Percentiles rank a stretch among this genome's conserved stretches.
These are phyloP conservation scores for Bruguiera parviflora DNA, from an alignment of 345 rosid genomes.

Conservation along the genomic window DNA sequence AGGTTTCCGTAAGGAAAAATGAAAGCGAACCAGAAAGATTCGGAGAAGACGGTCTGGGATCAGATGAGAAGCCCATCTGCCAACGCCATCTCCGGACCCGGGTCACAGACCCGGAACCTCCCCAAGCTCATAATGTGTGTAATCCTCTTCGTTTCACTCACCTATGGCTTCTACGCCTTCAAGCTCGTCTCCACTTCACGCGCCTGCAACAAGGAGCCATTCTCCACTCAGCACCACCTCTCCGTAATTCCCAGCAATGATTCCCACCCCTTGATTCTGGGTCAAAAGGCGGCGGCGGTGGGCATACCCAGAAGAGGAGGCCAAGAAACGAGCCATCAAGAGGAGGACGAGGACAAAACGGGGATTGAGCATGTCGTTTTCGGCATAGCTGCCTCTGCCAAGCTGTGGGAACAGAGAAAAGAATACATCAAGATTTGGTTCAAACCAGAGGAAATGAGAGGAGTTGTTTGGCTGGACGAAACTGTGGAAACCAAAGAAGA, in stretches of 20 bases:
- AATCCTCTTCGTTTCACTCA: constrained; percentile 61
- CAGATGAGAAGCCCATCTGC: constrained; percentile 50
- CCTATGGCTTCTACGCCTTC: constrained; percentile 79
- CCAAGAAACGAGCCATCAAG: not conserved
- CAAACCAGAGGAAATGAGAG: constrained; percentile 62
- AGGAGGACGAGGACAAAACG: constrained; percentile 23
- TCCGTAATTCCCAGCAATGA: constrained; percentile 22
- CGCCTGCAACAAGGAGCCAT: constrained; percentile 43
- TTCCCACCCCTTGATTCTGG: constrained; percentile 27
- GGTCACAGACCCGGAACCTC: constrained; percentile 43
- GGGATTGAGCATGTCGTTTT: constrained; percentile 67
- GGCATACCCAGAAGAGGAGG: not conserved
- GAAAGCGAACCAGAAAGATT: constrained; percentile 45
- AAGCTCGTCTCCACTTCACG: constrained; percentile 68
- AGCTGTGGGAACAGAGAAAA: constrained; percentile 82
- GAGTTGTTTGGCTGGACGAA: constrained; percentile 83
- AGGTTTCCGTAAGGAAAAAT: not conserved
- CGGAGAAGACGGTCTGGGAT: constrained; percentile 63
- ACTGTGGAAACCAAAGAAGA: constrained; percentile 30
- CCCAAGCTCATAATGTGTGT: constrained; percentile 65
- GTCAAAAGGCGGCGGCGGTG: constrained; percentile 15
- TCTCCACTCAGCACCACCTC: constrained; percentile 17
- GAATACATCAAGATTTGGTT: constrained; percentile 94
- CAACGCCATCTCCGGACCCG: constrained; percentile 26
- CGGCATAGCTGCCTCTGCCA: constrained; percentile 91